Evolutionary conservation across 441 rosid genomes (phyloP), one percentile per base, ranked within the genome.

Genomic region (Populus hybrid): DNA sequence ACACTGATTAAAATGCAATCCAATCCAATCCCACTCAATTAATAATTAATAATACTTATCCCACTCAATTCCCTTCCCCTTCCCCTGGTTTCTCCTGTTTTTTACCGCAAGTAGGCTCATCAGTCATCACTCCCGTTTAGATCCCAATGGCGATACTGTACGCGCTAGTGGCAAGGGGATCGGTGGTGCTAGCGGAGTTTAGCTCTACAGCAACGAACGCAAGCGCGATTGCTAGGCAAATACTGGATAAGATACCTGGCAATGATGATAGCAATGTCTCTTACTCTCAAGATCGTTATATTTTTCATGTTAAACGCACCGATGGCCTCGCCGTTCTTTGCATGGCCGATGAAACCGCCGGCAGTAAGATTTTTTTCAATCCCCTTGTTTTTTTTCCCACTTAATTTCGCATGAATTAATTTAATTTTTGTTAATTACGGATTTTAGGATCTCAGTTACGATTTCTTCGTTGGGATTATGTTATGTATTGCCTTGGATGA

Each of bases 291-390:
- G 98, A 90, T 83, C 95, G 99, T 26, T 92, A 81, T 74, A 90
- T 94, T 77, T 94, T 95, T 82, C 98, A 94, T 73, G 93, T 94
- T 77, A 92, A 92, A 69, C 92, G 98, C 78, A 96, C 98, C 77
- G 98, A 96, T 81, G 98, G 99, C 78, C 96, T 94, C 79, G 88
- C 98, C 82, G 94, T 85, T 72, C 97, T 95, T 82, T 95, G 99
- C 77, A 92, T 95, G 99, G 98, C 97, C 53, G 97, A 95, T n/a
- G 98, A 91, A 66, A 84, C 90, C 70, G 90, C 93, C 76, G 99
- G 93, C 84, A 89, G 97, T 95, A 86, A 78, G 90, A 28, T 18
- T 31, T 18, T 10, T 68, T 69, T 45, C 18, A 3, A 6, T 70
- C 40, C 28, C 36, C 68, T 35, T 8, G 14, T 68, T 23, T 35